A percentile compares a stretch with the other conserved stretches of the same genome.
phyloP scores from a whole-genome alignment of 768 basidiomycete genomes.

The Russula lepida region DNA sequence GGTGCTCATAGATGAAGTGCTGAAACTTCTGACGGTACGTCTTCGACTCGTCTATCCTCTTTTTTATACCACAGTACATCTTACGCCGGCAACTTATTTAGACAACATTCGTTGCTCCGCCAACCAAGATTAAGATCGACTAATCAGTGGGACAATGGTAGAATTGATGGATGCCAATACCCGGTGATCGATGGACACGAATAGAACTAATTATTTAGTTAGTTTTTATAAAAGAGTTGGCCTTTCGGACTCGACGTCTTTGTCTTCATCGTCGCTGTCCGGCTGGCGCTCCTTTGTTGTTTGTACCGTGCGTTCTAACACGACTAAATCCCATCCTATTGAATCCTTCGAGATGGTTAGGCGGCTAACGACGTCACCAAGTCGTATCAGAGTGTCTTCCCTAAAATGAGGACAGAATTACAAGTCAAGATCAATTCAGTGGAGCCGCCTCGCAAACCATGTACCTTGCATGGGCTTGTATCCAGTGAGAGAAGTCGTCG shows the following conservation, averaged over 20 bases:
- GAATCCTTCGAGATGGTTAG: conserved; percentile 41
- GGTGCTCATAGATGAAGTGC: conserved; percentile 77
- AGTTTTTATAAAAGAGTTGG: not conserved
- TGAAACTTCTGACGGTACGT: conserved; percentile 77
- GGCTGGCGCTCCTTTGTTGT: conserved; percentile 31
- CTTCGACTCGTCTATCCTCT: not conserved
- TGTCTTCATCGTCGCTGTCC: conserved; percentile 60
- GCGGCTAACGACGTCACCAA: conserved; percentile 38
- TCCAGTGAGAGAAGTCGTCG: conserved; percentile 80
- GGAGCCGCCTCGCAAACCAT: not conserved
- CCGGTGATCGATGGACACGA: not conserved
- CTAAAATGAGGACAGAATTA: conserved; percentile 29
- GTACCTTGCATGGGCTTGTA: conserved; percentile 60
- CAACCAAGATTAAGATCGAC: conserved; percentile 43
- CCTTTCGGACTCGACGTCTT: conserved; percentile 3
- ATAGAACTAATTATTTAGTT: not conserved
- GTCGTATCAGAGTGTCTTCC: conserved; percentile 42
- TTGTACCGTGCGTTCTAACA: conserved; percentile 50
- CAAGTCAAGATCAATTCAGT: not conserved
- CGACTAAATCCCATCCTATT: conserved; percentile 66
- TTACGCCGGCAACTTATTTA: conserved; percentile 22
- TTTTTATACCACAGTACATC: conserved; percentile 6
- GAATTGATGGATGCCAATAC: not conserved
- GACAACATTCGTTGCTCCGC: conserved; percentile 52
- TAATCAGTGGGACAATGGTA: conserved; percentile 21